Percentiles rank a stretch among this genome's conserved stretches.
These are phyloP conservation scores for Pilasporangium apinafurcum DNA, from an alignment of 352 stramenopile species.

Conservation along the genomic window DNA sequence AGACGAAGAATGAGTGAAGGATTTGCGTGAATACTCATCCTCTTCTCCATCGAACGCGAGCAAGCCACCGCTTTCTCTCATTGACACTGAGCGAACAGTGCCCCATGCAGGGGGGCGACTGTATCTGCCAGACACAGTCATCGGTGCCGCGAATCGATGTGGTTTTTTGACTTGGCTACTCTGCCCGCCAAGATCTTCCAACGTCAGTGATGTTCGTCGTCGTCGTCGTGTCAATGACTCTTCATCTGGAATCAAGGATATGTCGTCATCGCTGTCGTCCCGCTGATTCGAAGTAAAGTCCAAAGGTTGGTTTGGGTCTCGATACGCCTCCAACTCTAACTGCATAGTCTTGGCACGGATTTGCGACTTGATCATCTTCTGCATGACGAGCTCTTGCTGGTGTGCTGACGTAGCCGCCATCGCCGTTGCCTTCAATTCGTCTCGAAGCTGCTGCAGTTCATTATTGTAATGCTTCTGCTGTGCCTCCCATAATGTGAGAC, in stretches of 20 bases:
- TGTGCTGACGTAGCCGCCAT: constrained; percentile 17
- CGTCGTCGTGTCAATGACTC: constrained; percentile 6
- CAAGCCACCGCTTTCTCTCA: no score
- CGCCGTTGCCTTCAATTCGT: constrained; percentile 49
- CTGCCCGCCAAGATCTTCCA: constrained; percentile 9
- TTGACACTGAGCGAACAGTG: no score
- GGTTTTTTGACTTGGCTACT: constrained; percentile 1
- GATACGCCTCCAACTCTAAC: constrained; percentile 31
- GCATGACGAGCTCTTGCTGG: constrained; percentile 64
- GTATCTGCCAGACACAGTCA: constrained; percentile 2
- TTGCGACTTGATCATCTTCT: constrained; percentile 58
- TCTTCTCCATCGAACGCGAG: constrained; percentile 1
- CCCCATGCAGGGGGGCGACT: no score
- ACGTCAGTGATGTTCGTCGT: constrained; percentile 13
- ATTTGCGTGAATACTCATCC: constrained; percentile 1
- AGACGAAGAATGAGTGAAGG: constrained; percentile 5
- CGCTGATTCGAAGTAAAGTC: constrained; percentile 17
- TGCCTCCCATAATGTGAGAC: constrained; percentile 39
- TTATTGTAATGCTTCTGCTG: constrained; percentile 36
- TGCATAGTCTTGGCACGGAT: constrained; percentile 53
- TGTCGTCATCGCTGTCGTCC: constrained; percentile 1
- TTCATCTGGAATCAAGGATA: no score
- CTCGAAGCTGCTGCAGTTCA: constrained; percentile 32
- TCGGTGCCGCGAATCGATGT: constrained; percentile 10
- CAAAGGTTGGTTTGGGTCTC: constrained; percentile 11